These are phyloP conservation scores for Monosporozyma aquatica DNA, from an alignment of 805 yeast species.

Conservation along the genomic window DNA sequence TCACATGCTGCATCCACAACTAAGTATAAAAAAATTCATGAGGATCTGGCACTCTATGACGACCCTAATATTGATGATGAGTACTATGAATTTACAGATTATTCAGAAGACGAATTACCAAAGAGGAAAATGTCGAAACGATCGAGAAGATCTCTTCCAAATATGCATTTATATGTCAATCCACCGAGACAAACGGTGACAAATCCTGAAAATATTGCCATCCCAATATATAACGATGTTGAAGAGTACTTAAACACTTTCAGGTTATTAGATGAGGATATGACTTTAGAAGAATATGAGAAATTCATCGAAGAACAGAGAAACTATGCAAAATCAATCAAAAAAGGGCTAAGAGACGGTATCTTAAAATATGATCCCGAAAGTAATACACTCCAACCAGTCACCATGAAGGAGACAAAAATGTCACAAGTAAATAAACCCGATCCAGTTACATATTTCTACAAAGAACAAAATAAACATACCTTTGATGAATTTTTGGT, in stretches of 20 bases:
- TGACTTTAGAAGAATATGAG: slow-evolving; percentile 51
- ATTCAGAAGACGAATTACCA: slow-evolving; percentile 24
- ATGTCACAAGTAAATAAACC: slow-evolving; percentile 33
- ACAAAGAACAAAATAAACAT: slow-evolving; percentile 31
- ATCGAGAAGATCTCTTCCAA: slow-evolving; percentile 18
- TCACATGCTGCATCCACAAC: too few relatives aligned
- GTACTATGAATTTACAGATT: slow-evolving; percentile 24
- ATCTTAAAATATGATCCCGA: slow-evolving; percentile 39
- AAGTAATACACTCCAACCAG: slow-evolving; percentile 32
- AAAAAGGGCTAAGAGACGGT: slow-evolving; percentile 38
- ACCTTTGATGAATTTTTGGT: slow-evolving; percentile 68
- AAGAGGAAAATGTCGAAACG: slow-evolving; percentile 9
- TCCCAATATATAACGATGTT: slow-evolving; percentile 37
- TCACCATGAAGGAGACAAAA: slow-evolving; percentile 36
- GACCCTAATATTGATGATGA: slow-evolving; percentile 9
- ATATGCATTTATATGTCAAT: slow-evolving; percentile 28
- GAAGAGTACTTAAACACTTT: slow-evolving; percentile 45
- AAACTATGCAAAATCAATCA: slow-evolving; percentile 35
- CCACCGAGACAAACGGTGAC: slow-evolving; percentile 43
- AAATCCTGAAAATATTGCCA: slow-evolving; percentile 49
- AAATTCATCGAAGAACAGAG: slow-evolving; percentile 47
- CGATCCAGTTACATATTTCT: slow-evolving; percentile 38
- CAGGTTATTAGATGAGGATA: slow-evolving; percentile 52
- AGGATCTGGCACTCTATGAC: too few relatives aligned
- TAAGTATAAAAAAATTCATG: too few relatives aligned